phyloP scores from a whole-genome alignment of 116 monocot species.

The Posidonia oceanica region DNA sequence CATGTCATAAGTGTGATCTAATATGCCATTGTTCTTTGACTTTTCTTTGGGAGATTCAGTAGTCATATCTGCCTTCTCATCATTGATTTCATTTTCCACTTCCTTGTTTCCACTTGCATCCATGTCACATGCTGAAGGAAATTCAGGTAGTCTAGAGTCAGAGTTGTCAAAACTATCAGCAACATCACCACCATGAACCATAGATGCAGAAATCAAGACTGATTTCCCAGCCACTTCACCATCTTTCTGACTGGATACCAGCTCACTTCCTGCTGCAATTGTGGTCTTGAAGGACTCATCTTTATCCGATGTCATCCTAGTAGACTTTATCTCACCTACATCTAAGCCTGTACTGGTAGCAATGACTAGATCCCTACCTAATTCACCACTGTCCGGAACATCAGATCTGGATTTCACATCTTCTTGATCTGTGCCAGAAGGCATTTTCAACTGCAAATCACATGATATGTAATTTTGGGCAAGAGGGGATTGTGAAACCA shows the following conservation, averaged over 20 bases:
- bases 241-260: not conserved
- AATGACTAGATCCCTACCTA: not conserved
- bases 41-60: not conserved
- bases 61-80: not conserved
- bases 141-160: too few species aligned
- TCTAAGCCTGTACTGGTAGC: not conserved
- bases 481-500: not conserved
- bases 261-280: not conserved
- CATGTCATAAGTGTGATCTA: not conserved
- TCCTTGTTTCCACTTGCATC: not conserved
- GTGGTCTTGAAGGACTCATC: not conserved
- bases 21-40: not conserved
- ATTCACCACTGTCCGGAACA: not conserved
- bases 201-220: not conserved
- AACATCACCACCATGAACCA: not conserved
- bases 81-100: too few species aligned
- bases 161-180: not conserved
- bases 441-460: conserved; percentile 3
- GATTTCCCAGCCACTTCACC: not conserved
- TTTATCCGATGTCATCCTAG: not conserved
- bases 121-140: too few species aligned
- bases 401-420: not conserved
- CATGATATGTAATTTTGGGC: not conserved
- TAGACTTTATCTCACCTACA: too few species aligned
- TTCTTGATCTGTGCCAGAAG: not conserved